Evolutionary conservation across 2,329 filamentous ascomycete genomes (phyloP).

Genomic region (Lecanoromycetidae sp.): DNA sequence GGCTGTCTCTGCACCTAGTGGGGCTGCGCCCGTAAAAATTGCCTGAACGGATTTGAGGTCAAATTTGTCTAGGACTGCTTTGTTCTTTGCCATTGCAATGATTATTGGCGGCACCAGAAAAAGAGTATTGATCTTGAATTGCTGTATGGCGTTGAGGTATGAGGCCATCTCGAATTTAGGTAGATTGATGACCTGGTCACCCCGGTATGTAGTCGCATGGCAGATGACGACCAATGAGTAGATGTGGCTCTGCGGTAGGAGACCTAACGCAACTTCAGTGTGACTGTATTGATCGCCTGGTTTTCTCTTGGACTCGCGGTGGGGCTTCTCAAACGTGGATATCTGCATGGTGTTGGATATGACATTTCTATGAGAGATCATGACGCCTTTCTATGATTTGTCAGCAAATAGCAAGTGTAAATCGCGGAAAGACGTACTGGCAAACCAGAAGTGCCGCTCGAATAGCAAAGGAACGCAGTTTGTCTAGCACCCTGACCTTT

Average conservation of each 20-base stretch:
- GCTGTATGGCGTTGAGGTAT: slow-evolving; percentile 21
- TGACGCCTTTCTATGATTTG: slow-evolving; percentile 57
- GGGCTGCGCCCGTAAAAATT: slow-evolving; percentile 66
- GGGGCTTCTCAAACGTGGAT: slow-evolving; percentile 36
- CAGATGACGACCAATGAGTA: slow-evolving; percentile 64
- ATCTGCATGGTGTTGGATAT: slow-evolving; percentile 64
- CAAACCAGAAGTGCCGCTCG: slow-evolving; percentile 65
- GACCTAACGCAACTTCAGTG: slow-evolving; percentile 47
- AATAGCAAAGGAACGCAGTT: slow-evolving; percentile 67
- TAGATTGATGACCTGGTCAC: slow-evolving; percentile 61
- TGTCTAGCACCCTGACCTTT: slow-evolving; percentile 55
- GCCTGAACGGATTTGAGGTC: slow-evolving; percentile 56
- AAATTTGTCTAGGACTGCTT: slow-evolving; percentile 49
- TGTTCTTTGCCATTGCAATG: slow-evolving; percentile 59
- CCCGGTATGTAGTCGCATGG: slow-evolving; percentile 53
- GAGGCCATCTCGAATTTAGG: slow-evolving; percentile 43
- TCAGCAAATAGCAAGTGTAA: not conserved
- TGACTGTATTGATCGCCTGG: slow-evolving; percentile 29
- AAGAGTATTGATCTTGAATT: slow-evolving; percentile 55
- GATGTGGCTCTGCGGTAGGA: slow-evolving; percentile 74
- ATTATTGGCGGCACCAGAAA: slow-evolving; percentile 71
- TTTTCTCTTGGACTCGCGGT: slow-evolving; percentile 24
- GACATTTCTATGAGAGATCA: slow-evolving; percentile 68
- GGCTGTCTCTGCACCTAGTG: slow-evolving; percentile 60
- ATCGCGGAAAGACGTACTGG: slow-evolving; percentile 40